Evolutionary conservation across 1,284 basidiomycete genomes (phyloP), one percentile per base, ranked within the genome.

Genomic region (Cutaneotrichosporon dermatis): DNA sequence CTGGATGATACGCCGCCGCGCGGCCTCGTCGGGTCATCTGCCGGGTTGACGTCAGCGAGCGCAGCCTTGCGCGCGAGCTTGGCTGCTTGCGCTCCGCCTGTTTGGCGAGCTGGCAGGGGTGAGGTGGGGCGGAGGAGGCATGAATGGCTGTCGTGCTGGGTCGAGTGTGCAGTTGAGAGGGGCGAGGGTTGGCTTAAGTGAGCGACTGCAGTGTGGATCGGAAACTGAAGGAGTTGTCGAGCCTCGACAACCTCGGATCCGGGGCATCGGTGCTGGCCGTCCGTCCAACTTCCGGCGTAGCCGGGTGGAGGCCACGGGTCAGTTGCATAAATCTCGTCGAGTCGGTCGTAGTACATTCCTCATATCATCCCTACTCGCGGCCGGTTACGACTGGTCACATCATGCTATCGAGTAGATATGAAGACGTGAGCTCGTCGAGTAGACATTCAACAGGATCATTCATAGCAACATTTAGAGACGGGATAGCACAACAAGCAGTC

Each of bases 101-200:
- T 44, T 70, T 64, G 6, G 67, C 71, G 7, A 70, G 63, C 62
- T 77, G 76, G 69, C 76, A 0, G 74, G 66, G 0, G 76, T 79
- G 48, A 76, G 69, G 16, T 54, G 42, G 13, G 53, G 39, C 6
- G 53, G 46, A 13, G 61, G 57, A 5, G 59, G 57, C 59, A 63
- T 63, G 15, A 4, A 12, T 33, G 55, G 16, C 11, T 41, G 50
- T 55, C n/a, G 13, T 4, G 4, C 1, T 25, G 4, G 6, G 13
- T 34, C 7, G 13, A n/a, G 3, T 11, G 11, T 10, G 10, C 33
- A 40, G 39, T 6, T 6, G 48, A 8, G 10, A 13, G 36, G 36
- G 13, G n/a, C 33, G 34, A 6, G 8, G 34, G 16, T 35, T 6
- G 33, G 7, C 11, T 2, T 35, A n/a, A 12, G 9, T 25, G 25